Evolutionary conservation across 176 grass and related monocot genomes (phyloP), one percentile per base, ranked within the genome.

Genomic region (Oryza meridionalis): DNA sequence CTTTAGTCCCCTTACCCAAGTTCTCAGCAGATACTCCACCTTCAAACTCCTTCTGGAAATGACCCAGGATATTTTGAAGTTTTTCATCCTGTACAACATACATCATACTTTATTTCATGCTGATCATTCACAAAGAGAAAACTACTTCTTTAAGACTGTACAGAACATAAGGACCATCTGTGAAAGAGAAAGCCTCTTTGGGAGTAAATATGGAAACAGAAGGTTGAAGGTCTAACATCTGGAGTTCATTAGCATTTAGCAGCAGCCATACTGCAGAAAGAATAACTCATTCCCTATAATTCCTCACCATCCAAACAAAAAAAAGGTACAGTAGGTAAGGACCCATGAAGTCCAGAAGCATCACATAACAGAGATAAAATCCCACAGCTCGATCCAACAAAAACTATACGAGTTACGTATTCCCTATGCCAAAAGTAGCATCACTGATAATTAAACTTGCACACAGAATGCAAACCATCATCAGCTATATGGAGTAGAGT

Each of bases 41-140:
- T 82, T 94, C 86, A 79, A 87, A 94, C 13, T 83, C 85, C 76
- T 85, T 94, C 53, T 89, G 86, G 69, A 94, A 91, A 94, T 87
- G 81, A 58, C 92, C 89, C 87, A 94, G 71, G 17, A 91, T 32
- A 80, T 87, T 72, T 70, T 91, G 87, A 81, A 94, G 38, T 62
- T 87, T 94, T 70, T 87, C 77, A 80, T 94, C 89, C 92, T 94
- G 86, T 67, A 75, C 80, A 72, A 70, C n/a, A 46, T 77, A 55
- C 37, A 65, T 0, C 11, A 84, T 59, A 67, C 2, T 35, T 63
- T 40, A 85, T 45, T 83, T 75, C 70, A 90, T 53, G 62, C 22
- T 84, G 37, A 76, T 17, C 9, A 70, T 65, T 12, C 31, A 80
- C 4, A 51, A 71, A 49, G 71, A 84, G 17, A 50, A 42, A 79